phyloP scores from a whole-genome alignment of 768 basidiomycete genomes.

The Boletus speciosus region DNA sequence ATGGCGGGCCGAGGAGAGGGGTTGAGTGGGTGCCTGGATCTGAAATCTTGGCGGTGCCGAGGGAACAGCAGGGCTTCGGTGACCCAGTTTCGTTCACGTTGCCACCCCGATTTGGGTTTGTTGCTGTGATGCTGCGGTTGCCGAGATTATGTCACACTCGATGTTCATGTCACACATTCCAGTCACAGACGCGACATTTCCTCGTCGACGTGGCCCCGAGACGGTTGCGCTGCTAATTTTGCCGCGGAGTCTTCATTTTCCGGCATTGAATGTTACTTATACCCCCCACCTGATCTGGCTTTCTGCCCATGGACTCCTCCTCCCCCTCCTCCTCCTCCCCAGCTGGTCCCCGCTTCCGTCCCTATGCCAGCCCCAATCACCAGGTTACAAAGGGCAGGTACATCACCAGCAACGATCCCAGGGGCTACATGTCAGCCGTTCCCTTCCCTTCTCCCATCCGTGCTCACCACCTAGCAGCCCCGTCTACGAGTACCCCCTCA shows the following conservation, averaged over 20 bases:
- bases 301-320: constrained; percentile 39
- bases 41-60: constrained; percentile 47
- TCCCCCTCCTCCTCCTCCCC: constrained; percentile 32
- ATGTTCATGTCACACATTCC: constrained; percentile 23
- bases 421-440: constrained; percentile 76
- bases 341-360: constrained; percentile 47
- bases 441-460: neutral
- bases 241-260: constrained; percentile 30
- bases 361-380: constrained; percentile 72
- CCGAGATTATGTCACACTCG: constrained; percentile 31
- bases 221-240: constrained; percentile 29
- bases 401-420: constrained; percentile 85
- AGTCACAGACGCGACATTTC: constrained; percentile 30
- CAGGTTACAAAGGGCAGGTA: constrained; percentile 84
- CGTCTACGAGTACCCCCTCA: constrained; percentile 86
- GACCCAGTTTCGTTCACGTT: constrained; percentile 29
- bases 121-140: constrained; percentile 32
- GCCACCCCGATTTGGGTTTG: constrained; percentile 36
- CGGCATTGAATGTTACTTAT: constrained; percentile 20
- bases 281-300: constrained; percentile 11
- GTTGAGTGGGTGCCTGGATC: constrained; percentile 32
- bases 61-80: constrained; percentile 30
- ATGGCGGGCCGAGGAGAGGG: constrained; percentile 18
- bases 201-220: constrained; percentile 38
- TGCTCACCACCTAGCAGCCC: constrained; percentile 43